Percentiles rank a stretch among this genome's conserved stretches.
Evolutionary conservation across 2,329 filamentous ascomycete species (phyloP).

Genomic region (Paraphoma sp.): DNA sequence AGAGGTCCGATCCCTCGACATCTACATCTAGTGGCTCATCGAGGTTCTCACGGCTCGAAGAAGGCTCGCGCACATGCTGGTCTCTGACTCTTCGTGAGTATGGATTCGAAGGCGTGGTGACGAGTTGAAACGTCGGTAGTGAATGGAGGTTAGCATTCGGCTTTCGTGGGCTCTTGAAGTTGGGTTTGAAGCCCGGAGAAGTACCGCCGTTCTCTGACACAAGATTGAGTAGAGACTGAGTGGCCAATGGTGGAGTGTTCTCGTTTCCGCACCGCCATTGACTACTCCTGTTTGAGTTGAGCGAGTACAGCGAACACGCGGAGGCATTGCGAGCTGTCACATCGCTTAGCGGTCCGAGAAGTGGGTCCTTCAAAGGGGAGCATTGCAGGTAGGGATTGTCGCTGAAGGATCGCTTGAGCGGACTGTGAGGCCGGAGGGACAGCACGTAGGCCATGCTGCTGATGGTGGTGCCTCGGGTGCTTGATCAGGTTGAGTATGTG

Average conservation of each 20-base stretch:
- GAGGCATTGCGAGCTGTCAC: slow-evolving; percentile 43
- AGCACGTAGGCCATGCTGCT: slow-evolving; percentile 49
- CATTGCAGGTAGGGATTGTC: slow-evolving; percentile 47
- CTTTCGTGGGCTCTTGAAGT: slow-evolving; percentile 28
- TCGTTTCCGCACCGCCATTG: slow-evolving; percentile 37
- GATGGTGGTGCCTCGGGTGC: slow-evolving; percentile 21
- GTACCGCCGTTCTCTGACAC: slow-evolving; percentile 25
- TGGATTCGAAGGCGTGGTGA: slow-evolving; percentile 15
- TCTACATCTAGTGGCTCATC: slow-evolving; percentile 20
- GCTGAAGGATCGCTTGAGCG: slow-evolving; percentile 51
- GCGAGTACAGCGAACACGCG: slow-evolving; percentile 44
- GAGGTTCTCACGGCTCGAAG: slow-evolving; percentile 12
- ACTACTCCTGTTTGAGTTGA: slow-evolving; percentile 27
- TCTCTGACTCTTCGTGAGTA: slow-evolving; percentile 14
- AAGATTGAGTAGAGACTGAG: slow-evolving; percentile 43
- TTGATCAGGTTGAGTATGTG: slow-evolving; percentile 27
- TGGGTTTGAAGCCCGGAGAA: slow-evolving; percentile 3
- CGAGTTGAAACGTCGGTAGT: slow-evolving; percentile 18
- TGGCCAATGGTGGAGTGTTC: slow-evolving; percentile 41
- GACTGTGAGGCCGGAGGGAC: slow-evolving; percentile 47
- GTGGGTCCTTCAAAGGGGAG: slow-evolving; percentile 38
- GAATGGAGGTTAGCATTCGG: slow-evolving; percentile 23
- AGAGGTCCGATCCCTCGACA: slow-evolving; percentile 28
- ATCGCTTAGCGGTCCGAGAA: slow-evolving; percentile 32
- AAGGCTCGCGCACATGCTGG: slow-evolving; percentile 7